Evolutionary conservation across 140 eudicot species (phyloP), one percentile per base, ranked within the genome.

Genomic region (Anethum foeniculum): DNA sequence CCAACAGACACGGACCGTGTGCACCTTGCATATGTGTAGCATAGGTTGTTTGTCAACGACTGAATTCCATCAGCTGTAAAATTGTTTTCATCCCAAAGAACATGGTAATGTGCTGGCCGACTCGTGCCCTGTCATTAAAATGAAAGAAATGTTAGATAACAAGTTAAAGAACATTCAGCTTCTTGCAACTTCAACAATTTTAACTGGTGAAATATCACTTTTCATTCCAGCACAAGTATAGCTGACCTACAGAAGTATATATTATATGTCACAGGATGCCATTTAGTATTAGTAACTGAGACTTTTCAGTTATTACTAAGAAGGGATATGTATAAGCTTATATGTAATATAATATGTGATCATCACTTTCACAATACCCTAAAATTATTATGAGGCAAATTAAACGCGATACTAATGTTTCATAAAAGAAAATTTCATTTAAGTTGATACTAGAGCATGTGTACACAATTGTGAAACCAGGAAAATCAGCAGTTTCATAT

Each of bases 41-140:
- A 93, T 25, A 90, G 96, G 64, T 93, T 89, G 87, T 93, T 93
- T 14, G 97, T 93, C 52, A 93, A 75, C 19, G 96, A 87, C 81
- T 93, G 97, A 76, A 93, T 85, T 60, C 88, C 97, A 85, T 93
- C 97, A 5, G 97, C 94, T 14, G 96, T 82, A 54, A 93, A 93
- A 75, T 87, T 90, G 86, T 93, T 93, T 80, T 93, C 97, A 54
- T 93, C 97, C 97, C 97, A 93, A 27, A 93, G 87, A 51, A 93
- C 96, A 86, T 93, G 97, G 83, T 93, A 93, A 86, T 89, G 97
- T 11, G 97, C 96, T 1, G 97, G 97, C 39, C 97, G 87, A 78
- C 97, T 93, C 23, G 97, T 93, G 27, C 97, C 97, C 97, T 93
- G 87, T 52, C 48, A 56, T 23, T 13, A 44, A 25, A 47, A 43